A percentile compares a stretch with the other conserved stretches of the same genome.
Evolutionary conservation across 306 rosid genomes (phyloP).

Genomic region (Sophora flavescens): DNA sequence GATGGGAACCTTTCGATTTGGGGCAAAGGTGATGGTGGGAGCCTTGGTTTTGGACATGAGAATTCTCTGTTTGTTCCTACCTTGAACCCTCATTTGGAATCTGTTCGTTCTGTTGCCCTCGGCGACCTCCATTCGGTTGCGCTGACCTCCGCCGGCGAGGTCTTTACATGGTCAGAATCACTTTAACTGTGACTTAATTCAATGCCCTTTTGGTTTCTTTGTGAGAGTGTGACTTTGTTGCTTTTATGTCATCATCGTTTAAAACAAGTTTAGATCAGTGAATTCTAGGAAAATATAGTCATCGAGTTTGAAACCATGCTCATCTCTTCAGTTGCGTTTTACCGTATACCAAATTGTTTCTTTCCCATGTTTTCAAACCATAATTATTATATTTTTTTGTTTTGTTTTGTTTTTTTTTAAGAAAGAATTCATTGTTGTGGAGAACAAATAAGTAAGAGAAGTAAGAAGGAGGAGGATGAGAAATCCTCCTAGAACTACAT

Average conservation of each 20-base stretch:
- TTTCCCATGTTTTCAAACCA: background rate
- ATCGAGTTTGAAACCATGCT: slow-evolving; percentile 20
- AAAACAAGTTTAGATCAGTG: slow-evolving; percentile 24
- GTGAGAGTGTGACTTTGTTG: background rate
- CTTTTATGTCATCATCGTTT: background rate
- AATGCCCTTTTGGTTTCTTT: background rate
- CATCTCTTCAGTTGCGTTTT: background rate
- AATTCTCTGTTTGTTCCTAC: slow-evolving; percentile 75
- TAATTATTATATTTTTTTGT: background rate
- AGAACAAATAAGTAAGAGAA: slow-evolving; percentile 4
- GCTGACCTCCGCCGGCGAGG: slow-evolving; percentile 68
- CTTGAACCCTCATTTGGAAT: slow-evolving; percentile 69
- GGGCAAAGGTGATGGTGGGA: slow-evolving; percentile 98
- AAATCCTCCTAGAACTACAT: slow-evolving; percentile 15
- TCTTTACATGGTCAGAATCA: slow-evolving; percentile 86
- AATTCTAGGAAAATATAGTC: slow-evolving; percentile 2
- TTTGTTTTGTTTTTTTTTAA: too few species aligned
- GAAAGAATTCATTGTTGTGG: too few species aligned
- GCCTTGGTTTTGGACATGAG: slow-evolving; percentile 91
- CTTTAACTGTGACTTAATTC: slow-evolving; percentile 23
- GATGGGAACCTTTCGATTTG: slow-evolving; percentile 82
- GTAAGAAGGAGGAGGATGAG: background rate
- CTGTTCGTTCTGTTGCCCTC: slow-evolving; percentile 63
- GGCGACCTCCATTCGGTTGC: slow-evolving; percentile 90
- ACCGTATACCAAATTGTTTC: slow-evolving; percentile 2